Conservation (phyloP, 345 rosid genomes). For the Zanthoxylum bungeanum region DNA sequence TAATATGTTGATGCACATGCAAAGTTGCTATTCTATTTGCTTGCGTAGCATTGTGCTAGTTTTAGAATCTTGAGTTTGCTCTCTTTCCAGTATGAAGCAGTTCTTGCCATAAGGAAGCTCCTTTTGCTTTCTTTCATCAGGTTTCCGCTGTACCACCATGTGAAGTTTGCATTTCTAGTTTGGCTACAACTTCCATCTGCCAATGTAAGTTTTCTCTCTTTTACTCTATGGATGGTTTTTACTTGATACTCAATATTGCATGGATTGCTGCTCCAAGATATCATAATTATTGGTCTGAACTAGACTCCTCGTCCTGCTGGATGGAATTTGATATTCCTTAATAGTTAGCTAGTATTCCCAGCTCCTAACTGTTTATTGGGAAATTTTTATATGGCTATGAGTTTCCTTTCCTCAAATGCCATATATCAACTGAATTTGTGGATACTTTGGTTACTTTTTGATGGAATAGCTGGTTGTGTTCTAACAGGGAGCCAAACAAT, state of each 20-base stretch:
- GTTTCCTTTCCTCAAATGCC: not conserved
- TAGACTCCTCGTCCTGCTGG: not conserved
- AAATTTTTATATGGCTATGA: not conserved
- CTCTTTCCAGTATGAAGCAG: not conserved
- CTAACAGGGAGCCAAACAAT: slow-evolving; percentile 50
- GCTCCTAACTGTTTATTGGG: not conserved
- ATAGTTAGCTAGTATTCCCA: not conserved
- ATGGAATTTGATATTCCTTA: not conserved
- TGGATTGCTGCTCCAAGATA: not conserved
- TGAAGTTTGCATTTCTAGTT: slow-evolving; percentile 68
- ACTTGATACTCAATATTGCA: not conserved
- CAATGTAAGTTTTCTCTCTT: slow-evolving; percentile 24
- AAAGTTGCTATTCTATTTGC: not conserved
- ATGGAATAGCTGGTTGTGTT: slow-evolving; percentile 1
- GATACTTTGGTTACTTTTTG: not conserved
- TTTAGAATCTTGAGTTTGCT: not conserved
- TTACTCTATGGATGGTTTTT: slow-evolving; percentile 4
- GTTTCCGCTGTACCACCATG: slow-evolving; percentile 65
- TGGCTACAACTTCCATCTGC: slow-evolving; percentile 57
- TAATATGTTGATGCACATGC: not conserved
- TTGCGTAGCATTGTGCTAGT: not conserved
- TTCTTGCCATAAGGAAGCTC: slow-evolving; percentile 11
- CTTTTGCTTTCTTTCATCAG: slow-evolving; percentile 26
- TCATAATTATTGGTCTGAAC: not conserved
- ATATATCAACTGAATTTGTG: not conserved